Evolutionary conservation across 2,329 filamentous ascomycete species (phyloP), one percentile per base, ranked within the genome.

Genomic region (Trichoderma citrinoviride): DNA sequence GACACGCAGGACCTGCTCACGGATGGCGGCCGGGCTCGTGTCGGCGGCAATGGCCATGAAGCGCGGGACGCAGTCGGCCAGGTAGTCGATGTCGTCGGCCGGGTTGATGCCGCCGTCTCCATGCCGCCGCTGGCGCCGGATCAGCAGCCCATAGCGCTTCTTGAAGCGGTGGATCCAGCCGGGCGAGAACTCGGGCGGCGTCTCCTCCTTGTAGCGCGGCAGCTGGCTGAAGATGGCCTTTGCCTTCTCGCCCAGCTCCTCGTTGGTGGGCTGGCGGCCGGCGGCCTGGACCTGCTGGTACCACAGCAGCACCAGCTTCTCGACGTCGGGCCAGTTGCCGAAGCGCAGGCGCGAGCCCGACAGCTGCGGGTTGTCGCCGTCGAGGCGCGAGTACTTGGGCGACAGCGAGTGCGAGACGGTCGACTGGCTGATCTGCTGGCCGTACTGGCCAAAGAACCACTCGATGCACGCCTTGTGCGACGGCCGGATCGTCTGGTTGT

Each of bases 131-230:
- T 86, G 84, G 58, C 85, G 82, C 41, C 84, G 74, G 53, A 87
- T 81, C 19, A 87, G 77, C 17, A 87, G 77, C 0, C 85, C 84
- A 66, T 87, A 87, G 12, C 85, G 81, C 73, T 87, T 87, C 76
- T 87, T 87, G 76, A 87, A 87, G 41, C 85, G 81, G 69, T 87
- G 85, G 65, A 87, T 87, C 85, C 85, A 87, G 46, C 85, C 85
- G 0, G 85, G 85, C 0, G 84, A 87, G 72, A 87, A 87, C 73
- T 87, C 85, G 53, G 85, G 85, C 1, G 85, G 77, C n/a, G 75
- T 75, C 72, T 87, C 84, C 68, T 85, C 85, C 72, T 84, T 85
- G 73, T 87, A 87, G 19, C 84, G 83, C 17, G 85, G 84, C 29
- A 87, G 77, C 70, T 85, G 81, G 49, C 77, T 76, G 73, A 87